These are phyloP conservation scores for Moesziomyces sp. DNA, from an alignment of 1,284 basidiomycete genomes.

Conservation along the genomic window DNA sequence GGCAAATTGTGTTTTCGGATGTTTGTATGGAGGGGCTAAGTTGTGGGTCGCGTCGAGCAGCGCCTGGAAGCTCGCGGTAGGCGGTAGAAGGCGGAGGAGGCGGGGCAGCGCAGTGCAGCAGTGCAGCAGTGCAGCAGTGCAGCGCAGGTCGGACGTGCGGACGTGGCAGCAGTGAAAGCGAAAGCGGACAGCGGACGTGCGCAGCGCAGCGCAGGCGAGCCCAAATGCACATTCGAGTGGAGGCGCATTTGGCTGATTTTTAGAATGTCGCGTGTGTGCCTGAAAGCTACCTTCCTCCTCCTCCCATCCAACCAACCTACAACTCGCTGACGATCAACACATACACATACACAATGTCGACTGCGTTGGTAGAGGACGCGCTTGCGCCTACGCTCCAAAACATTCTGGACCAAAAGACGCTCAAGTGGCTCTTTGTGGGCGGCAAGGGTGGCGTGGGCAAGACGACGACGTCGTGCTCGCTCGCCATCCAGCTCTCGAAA, in stretches of 20 bases:
- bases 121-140: no score
- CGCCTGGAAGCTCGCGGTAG: constrained; percentile 33
- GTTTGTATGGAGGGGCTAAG: background rate
- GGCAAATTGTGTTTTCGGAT: background rate
- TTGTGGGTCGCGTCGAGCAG: constrained; percentile 9
- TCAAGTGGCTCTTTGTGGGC: constrained; percentile 67
- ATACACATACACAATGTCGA: constrained; percentile 20
- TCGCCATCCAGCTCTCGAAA: constrained; percentile 64
- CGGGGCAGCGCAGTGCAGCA: no score
- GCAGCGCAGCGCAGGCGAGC: constrained; percentile 4
- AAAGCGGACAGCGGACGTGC: background rate
- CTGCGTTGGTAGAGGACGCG: constrained; percentile 53
- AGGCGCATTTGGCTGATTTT: no score
- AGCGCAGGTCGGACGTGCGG: background rate
- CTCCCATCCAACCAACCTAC: no score
- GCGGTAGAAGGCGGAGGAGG: constrained; percentile 13
- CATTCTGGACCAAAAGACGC: constrained; percentile 65
- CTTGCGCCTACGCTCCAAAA: constrained; percentile 62
- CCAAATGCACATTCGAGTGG: no score
- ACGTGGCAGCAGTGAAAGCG: constrained; percentile 8
- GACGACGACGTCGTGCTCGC: constrained; percentile 66
- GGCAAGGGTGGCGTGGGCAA: constrained; percentile 68
- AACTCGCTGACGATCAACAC: background rate
- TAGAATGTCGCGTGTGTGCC: no score
- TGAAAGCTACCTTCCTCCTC: no score